Percentiles rank a stretch among this genome's conserved stretches.
Evolutionary conservation across 495 filamentous ascomycete species (phyloP).

Genomic region (Immersiella caudata): DNA sequence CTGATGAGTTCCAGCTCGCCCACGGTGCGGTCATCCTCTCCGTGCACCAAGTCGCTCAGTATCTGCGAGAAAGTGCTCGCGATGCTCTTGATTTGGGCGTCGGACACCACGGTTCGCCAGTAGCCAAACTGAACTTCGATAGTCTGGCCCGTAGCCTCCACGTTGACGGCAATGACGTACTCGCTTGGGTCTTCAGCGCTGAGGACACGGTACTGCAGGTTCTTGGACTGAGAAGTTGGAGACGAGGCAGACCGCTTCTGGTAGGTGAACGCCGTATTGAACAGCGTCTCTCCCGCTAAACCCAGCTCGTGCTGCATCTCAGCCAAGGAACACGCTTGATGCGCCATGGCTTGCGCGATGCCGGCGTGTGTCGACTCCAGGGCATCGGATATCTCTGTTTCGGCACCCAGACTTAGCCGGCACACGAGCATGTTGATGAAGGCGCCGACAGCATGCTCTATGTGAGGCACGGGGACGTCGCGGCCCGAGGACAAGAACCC

Average conservation of each 20-base stretch:
- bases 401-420: constrained; percentile 19
- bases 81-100: constrained; percentile 52
- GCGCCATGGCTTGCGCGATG: constrained; percentile 37
- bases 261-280: constrained; percentile 43
- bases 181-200: constrained; percentile 58
- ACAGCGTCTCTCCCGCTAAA: constrained; percentile 26
- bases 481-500: constrained; percentile 41
- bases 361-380: constrained; percentile 35
- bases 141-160: constrained; percentile 53
- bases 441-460: constrained; percentile 31
- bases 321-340: constrained; percentile 46
- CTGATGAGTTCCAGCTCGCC: constrained; percentile 30
- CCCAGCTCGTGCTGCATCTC: constrained; percentile 46
- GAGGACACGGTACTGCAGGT: constrained; percentile 25
- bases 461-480: constrained; percentile 26
- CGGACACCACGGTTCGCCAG: constrained; percentile 51
- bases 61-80: constrained; percentile 51
- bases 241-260: constrained; percentile 23
- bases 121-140: constrained; percentile 56
- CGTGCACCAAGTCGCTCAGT: constrained; percentile 44
- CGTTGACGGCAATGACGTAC: constrained; percentile 57
- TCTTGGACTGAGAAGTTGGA: constrained; percentile 13
- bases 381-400: constrained; percentile 32
- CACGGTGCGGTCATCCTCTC: constrained; percentile 26
- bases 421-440: constrained; percentile 37